Percentiles rank a stretch among this genome's conserved stretches.
phyloP scores from a whole-genome alignment of 2,329 filamentous ascomycete species.

The Scedosporium aurantiacum region DNA sequence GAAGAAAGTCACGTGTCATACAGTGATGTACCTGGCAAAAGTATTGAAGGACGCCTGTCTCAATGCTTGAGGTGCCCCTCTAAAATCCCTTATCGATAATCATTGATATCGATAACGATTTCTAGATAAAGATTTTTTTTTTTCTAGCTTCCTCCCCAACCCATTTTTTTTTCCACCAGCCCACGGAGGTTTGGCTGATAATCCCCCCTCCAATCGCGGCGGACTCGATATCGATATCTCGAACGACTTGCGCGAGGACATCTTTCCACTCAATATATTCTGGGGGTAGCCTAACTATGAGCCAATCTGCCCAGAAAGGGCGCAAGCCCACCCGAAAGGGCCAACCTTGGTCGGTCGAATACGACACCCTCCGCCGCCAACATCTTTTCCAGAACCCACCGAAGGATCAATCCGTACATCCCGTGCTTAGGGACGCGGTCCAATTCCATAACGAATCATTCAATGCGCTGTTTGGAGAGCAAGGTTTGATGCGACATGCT shows the following conservation, averaged over 20 bases:
- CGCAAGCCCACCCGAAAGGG: background rate
- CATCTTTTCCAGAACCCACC: slow-evolving; percentile 83
- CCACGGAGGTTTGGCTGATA: background rate
- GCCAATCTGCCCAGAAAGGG: background rate
- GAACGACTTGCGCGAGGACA: background rate
- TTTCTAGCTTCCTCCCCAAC: background rate
- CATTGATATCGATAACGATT: slow-evolving; percentile 3
- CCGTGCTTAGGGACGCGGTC: slow-evolving; percentile 73
- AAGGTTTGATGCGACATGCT: slow-evolving; percentile 54
- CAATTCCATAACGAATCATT: slow-evolving; percentile 91
- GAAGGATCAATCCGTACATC: slow-evolving; percentile 77
- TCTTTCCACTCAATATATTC: background rate
- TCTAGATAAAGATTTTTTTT: background rate
- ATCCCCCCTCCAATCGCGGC: background rate
- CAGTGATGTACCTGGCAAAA: background rate
- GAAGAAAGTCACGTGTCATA: background rate
- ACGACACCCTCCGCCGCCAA: slow-evolving; percentile 76
- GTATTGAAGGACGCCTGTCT: background rate
- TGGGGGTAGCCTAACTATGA: background rate
- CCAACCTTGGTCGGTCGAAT: slow-evolving; percentile 31
- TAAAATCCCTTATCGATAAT: slow-evolving; percentile 4
- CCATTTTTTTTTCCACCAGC: background rate
- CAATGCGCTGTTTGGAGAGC: slow-evolving; percentile 72
- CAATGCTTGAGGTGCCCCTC: background rate
- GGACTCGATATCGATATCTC: background rate